Conservation (phyloP, 2,329 filamentous ascomycete genomes). For the Ascochyta viciae-villosae region DNA sequence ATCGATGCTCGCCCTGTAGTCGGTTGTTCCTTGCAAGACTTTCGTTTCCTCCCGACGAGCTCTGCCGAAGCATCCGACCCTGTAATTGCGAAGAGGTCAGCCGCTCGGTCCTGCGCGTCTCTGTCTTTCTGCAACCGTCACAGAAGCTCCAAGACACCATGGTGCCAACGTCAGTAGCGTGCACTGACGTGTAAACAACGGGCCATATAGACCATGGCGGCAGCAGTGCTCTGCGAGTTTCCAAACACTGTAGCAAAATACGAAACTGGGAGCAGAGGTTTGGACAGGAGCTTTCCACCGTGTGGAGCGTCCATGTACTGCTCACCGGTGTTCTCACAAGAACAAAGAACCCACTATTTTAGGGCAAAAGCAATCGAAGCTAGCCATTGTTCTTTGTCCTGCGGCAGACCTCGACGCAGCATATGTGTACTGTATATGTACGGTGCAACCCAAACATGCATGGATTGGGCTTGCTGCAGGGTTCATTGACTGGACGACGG, state of each 20-base stretch:
- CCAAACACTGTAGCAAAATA: neutral
- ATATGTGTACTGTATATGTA: neutral
- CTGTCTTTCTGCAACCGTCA: conserved; percentile 1
- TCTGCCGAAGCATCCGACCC: neutral
- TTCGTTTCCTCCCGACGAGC: neutral
- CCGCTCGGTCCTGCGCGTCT: neutral
- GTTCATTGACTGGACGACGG: neutral
- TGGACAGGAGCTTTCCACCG: neutral
- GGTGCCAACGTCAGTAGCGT: conserved; percentile 1
- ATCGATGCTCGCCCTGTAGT: conserved; percentile 4
- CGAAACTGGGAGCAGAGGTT: neutral
- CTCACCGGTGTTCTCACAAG: conserved; percentile 7
- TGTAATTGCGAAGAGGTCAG: neutral
- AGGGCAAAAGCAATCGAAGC: neutral
- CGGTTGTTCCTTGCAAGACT: conserved; percentile 2
- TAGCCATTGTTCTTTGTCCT: conserved; percentile 8
- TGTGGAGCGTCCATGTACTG: conserved; percentile 3
- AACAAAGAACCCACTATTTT: neutral
- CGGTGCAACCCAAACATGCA: conserved; percentile 6
- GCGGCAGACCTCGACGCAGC: neutral
- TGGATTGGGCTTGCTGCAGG: neutral
- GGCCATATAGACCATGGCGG: neutral
- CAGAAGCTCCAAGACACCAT: conserved; percentile 4
- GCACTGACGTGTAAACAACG: conserved; percentile 3
- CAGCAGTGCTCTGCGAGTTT: neutral